A percentile compares a stretch with the other conserved stretches of the same genome.
Conservation (phyloP, 208 protist genomes). For the Crithidia bombi region DNA sequence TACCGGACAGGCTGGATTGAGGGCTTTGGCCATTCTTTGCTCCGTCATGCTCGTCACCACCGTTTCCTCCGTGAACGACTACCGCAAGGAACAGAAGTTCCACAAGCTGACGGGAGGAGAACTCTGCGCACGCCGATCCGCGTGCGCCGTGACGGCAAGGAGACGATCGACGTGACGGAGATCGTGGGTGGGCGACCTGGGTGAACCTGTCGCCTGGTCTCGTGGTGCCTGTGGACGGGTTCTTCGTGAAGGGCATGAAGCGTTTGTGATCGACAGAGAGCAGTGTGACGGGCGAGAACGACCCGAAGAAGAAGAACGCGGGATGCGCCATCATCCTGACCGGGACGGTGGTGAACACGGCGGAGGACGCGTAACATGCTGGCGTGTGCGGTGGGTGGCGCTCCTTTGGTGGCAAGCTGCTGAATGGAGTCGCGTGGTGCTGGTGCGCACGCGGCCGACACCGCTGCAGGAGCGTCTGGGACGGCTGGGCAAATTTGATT, state of each 20-base stretch:
- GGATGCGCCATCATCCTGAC: slow-evolving; percentile 86
- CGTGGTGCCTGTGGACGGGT: slow-evolving; percentile 93
- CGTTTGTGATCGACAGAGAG: slow-evolving; percentile 91
- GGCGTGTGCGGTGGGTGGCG: slow-evolving; percentile 92
- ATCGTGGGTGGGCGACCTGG: slow-evolving; percentile 96
- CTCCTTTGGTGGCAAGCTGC: slow-evolving; percentile 90
- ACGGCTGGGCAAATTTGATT: slow-evolving; percentile 88
- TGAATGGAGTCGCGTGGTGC: slow-evolving; percentile 74
- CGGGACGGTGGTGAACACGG: slow-evolving; percentile 89
- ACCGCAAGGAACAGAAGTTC: slow-evolving; percentile 95
- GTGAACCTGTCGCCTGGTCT: slow-evolving; percentile 90
- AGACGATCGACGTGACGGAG: slow-evolving; percentile 91
- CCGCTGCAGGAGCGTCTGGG: slow-evolving; percentile 95
- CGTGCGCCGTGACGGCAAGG: slow-evolving; percentile 90
- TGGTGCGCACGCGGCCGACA: slow-evolving; percentile 69
- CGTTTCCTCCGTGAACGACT: slow-evolving; percentile 96
- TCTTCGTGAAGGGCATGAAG: slow-evolving; percentile 86
- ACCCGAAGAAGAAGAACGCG: slow-evolving; percentile 79
- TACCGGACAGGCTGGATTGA: slow-evolving; percentile 95
- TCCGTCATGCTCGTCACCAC: slow-evolving; percentile 94
- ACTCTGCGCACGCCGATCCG: slow-evolving; percentile 86
- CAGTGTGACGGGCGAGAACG: slow-evolving; percentile 93
- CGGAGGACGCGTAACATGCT: slow-evolving; percentile 88
- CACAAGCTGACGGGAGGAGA: slow-evolving; percentile 92
- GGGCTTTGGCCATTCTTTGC: slow-evolving; percentile 95